Percentiles rank a stretch among this genome's conserved stretches.
Conservation (phyloP, 768 basidiomycete species). For the Phallus indusiatus region DNA sequence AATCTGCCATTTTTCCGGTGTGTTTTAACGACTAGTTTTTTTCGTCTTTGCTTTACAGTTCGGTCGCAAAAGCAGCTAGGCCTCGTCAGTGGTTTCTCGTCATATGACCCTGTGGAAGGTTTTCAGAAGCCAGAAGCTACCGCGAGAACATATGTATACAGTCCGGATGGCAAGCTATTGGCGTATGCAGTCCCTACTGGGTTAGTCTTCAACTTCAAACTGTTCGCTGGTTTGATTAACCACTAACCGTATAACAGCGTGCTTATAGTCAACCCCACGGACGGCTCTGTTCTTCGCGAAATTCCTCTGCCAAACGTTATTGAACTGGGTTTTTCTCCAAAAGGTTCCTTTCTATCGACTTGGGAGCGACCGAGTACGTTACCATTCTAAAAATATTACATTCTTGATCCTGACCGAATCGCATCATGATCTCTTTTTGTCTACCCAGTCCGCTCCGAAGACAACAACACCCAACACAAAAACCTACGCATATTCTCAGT, state of each 20-base stretch:
- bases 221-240: conserved; percentile 12
- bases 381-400: background rate
- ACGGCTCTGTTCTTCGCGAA: conserved; percentile 52
- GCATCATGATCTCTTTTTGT: background rate
- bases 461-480: conserved; percentile 78
- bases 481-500: conserved; percentile 88
- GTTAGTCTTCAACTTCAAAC: conserved; percentile 36
- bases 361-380: conserved; percentile 81
- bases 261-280: conserved; percentile 66
- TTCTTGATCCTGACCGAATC: background rate
- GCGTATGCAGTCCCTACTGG: conserved; percentile 70
- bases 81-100: conserved; percentile 73
- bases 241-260: conserved; percentile 38
- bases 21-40: conserved; percentile 7
- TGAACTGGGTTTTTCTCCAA: conserved; percentile 87
- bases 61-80: conserved; percentile 93
- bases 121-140: conserved; percentile 62
- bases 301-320: conserved; percentile 65
- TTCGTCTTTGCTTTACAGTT: conserved; percentile 39
- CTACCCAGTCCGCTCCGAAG: conserved; percentile 80
- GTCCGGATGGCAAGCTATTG: conserved; percentile 77
- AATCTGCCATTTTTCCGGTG: conserved; percentile 7
- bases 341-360: conserved; percentile 86
- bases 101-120: conserved; percentile 54
- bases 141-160: conserved; percentile 72